Evolutionary conservation across 1,139 yeast genomes (phyloP).

Genomic region (Candida glucosophila): DNA sequence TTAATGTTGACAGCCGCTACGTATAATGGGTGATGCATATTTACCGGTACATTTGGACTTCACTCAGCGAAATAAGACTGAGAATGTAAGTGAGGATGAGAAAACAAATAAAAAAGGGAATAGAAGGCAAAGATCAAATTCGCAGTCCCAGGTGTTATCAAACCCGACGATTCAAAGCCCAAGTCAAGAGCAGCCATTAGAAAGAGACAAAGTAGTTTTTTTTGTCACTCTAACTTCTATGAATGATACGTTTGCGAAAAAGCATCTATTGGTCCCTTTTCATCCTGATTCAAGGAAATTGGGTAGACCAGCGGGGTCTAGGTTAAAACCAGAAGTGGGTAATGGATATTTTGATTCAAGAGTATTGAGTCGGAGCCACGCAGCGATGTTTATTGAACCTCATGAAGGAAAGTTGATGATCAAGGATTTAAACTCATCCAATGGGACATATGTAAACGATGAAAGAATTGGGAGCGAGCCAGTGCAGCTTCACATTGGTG

Average conservation of each 20-base stretch:
- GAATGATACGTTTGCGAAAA: conserved; percentile 76
- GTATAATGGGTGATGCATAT: no score
- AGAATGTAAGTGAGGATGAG: no score
- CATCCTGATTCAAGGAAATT: conserved; percentile 77
- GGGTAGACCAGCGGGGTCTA: conserved; percentile 79
- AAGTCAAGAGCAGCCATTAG: conserved; percentile 10
- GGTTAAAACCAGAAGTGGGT: conserved; percentile 63
- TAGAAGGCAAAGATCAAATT: conserved; percentile 29
- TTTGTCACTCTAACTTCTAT: conserved; percentile 65
- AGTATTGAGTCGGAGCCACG: conserved; percentile 89
- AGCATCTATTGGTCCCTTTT: conserved; percentile 70
- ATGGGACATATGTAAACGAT: conserved; percentile 89
- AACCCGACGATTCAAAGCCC: conserved; percentile 3
- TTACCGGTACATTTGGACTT: no score
- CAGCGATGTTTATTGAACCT: conserved; percentile 76
- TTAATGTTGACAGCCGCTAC: no score
- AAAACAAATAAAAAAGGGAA: no score
- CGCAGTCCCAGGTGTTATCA: conserved; percentile 26
- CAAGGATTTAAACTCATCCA: conserved; percentile 81
- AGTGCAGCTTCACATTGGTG: conserved; percentile 61
- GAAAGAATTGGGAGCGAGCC: conserved; percentile 60
- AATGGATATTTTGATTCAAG: conserved; percentile 94
- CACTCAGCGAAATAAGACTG: no score
- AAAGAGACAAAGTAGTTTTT: conserved; percentile 29
- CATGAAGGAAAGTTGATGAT: conserved; percentile 66